Percentiles rank a stretch among this genome's conserved stretches.
phyloP scores from a whole-genome alignment of 1,284 basidiomycete species.

The Paramarasmius palmivorus region DNA sequence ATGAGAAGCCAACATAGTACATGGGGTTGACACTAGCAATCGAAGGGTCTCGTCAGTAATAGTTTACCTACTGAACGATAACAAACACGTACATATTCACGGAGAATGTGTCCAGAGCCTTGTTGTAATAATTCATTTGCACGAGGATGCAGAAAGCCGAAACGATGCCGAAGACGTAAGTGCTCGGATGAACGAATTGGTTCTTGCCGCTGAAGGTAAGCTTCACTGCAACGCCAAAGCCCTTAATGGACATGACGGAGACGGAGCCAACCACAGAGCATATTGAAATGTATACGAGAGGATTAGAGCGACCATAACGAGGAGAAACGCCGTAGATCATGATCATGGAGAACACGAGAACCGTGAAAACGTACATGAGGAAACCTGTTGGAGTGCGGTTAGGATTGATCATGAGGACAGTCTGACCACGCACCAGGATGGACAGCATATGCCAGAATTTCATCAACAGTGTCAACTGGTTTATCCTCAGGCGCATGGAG shows the following conservation, averaged over 20 bases:
- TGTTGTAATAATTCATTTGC: conserved; percentile 99
- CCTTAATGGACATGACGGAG: conserved; percentile 86
- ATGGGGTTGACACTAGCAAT: conserved; percentile 87
- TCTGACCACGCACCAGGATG: conserved; percentile 72
- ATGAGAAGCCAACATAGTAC: conserved; percentile 99
- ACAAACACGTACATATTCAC: conserved; percentile 89
- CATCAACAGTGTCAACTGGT: conserved; percentile 91
- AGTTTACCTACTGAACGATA: background rate
- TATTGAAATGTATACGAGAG: conserved; percentile 92
- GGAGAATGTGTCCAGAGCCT: conserved; percentile 95
- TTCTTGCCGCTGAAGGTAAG: conserved; percentile 94
- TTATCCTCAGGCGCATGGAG: conserved; percentile 97
- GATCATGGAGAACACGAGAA: conserved; percentile 78
- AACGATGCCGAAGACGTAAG: conserved; percentile 90
- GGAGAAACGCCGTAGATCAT: conserved; percentile 91
- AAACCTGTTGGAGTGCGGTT: conserved; percentile 60
- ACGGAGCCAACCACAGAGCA: conserved; percentile 84
- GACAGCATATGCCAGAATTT: conserved; percentile 88
- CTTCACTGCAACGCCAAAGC: conserved; percentile 88
- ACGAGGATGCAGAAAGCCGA: conserved; percentile 88
- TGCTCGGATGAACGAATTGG: conserved; percentile 93
- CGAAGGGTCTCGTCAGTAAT: conserved; percentile 13
- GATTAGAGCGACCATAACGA: conserved; percentile 86
- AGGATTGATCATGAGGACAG: background rate
- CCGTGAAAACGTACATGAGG: conserved; percentile 85